Evolutionary conservation across 495 filamentous ascomycete genomes (phyloP).

Genomic region (Polyplosphaeria fusca): DNA sequence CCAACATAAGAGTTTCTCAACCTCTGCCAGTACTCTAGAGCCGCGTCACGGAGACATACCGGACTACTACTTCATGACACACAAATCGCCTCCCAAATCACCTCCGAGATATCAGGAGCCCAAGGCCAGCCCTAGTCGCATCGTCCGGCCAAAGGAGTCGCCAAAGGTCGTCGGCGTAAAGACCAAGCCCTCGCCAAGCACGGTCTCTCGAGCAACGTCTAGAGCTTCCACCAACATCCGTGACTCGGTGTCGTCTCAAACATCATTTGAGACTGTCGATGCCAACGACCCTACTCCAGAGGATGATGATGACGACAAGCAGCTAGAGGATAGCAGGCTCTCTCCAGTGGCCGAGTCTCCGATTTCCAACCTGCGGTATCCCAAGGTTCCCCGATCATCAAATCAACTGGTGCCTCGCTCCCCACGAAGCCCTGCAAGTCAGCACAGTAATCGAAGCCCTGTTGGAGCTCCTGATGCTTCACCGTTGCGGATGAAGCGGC

Average conservation of each 20-base stretch:
- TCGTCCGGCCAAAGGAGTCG: constrained; percentile 3
- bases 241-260: constrained; percentile 37
- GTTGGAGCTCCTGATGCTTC: neutral
- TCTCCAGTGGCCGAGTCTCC: constrained; percentile 42
- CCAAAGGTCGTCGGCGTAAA: constrained; percentile 17
- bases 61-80: constrained; percentile 31
- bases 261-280: constrained; percentile 41
- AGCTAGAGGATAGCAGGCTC: constrained; percentile 28
- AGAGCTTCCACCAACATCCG: constrained; percentile 16
- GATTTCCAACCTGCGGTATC: constrained; percentile 41
- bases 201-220: constrained; percentile 18
- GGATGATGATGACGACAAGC: constrained; percentile 38
- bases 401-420: constrained; percentile 41
- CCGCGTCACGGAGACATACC: constrained; percentile 21
- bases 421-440: constrained; percentile 26
- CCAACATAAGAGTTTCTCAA: constrained; percentile 1
- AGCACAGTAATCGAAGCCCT: constrained; percentile 8
- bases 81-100: neutral
- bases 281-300: constrained; percentile 42
- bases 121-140: neutral
- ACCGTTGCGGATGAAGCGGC: constrained; percentile 37
- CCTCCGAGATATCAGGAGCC: neutral
- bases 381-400: constrained; percentile 41
- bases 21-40: constrained; percentile 7
- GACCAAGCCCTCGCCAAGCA: constrained; percentile 13